Evolutionary conservation across 2,329 filamentous ascomycete genomes (phyloP), one percentile per base, ranked within the genome.

Genomic region (Torrubiella hemipterigena): DNA sequence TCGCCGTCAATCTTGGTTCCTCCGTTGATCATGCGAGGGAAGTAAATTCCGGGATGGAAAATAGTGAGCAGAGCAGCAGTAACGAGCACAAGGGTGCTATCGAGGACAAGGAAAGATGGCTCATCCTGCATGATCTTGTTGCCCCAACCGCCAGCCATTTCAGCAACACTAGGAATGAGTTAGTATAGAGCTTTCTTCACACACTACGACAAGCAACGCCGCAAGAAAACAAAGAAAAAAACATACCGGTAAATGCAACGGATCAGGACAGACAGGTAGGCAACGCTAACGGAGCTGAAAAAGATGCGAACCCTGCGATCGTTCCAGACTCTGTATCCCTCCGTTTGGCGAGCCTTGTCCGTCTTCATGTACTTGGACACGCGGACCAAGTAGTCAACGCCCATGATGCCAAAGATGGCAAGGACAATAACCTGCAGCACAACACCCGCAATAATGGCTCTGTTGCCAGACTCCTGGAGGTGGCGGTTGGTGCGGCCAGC

Each of bases 111-210:
- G 43, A 77, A 78, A 13, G 64, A 66, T 27, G 59, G 54, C 54
- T 78, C 58, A 49, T 77, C 63, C 41, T 73, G 69, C 71, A 78
- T 77, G 46, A 77, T 69, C 12, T 58, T 46, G 51, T 73, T 76
- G 8, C 67, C 69, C 72, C 73, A 79, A 14, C 74, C 73, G 17
- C 69, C 69, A 3, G 67, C 65, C 69, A 78, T 75, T 47, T 78
- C 73, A 2, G 65, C 67, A 32, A 77, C 68, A 43, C 70, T 73
- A 32, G 16, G 7, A 27, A 15, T 9, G 16, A 5, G 1, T 14
- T 15, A 33, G 10, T n/a, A 20, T 32, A n/a, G 18, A 5, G 2
- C 4, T 20, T 10, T 16, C 17, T n/a, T 18, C 11, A 17, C 11
- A 27, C n/a, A n/a, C n/a, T 6, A 22, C 3, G 12, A 5, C 12